Conservation (phyloP, 1,284 basidiomycete genomes). For the Heterobasidion parviporum region DNA sequence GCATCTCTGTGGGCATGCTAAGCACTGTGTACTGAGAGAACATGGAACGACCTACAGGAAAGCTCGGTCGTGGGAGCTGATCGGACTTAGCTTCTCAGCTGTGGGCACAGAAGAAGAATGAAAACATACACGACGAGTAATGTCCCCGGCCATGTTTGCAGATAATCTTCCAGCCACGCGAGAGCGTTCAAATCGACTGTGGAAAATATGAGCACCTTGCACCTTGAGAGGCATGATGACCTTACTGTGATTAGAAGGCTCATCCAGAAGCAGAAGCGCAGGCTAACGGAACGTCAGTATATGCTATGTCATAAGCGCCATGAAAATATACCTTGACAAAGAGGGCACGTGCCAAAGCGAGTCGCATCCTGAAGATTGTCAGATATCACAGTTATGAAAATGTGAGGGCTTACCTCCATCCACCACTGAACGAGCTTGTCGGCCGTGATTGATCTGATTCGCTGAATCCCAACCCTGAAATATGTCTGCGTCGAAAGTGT, state of each 20-base stretch:
- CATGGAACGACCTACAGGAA: constrained; percentile 63
- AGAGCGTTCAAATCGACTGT: constrained; percentile 75
- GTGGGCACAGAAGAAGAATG: constrained; percentile 1
- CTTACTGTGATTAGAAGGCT: constrained; percentile 95
- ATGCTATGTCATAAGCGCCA: not conserved
- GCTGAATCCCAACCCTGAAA: constrained; percentile 80
- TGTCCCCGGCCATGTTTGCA: constrained; percentile 94
- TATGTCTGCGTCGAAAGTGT: not conserved
- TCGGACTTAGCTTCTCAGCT: constrained; percentile 3
- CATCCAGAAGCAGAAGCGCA: constrained; percentile 80
- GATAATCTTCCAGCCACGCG: constrained; percentile 90
- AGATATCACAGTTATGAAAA: not conserved
- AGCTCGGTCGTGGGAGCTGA: constrained; percentile 92
- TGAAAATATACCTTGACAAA: constrained; percentile 77
- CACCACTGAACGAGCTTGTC: constrained; percentile 92
- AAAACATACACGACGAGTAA: constrained; percentile 81
- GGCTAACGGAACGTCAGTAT: constrained; percentile 33
- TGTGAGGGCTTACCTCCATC: constrained; percentile 66
- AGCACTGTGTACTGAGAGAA: constrained; percentile 1
- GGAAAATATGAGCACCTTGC: constrained; percentile 4
- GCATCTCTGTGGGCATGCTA: constrained; percentile 56
- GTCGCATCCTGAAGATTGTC: constrained; percentile 55
- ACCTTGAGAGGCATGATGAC: constrained; percentile 3
- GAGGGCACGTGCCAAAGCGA: constrained; percentile 79
- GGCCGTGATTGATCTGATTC: constrained; percentile 80